phyloP scores from a whole-genome alignment of 176 grass and related monocot genomes.

The Elymus sibiricus region DNA sequence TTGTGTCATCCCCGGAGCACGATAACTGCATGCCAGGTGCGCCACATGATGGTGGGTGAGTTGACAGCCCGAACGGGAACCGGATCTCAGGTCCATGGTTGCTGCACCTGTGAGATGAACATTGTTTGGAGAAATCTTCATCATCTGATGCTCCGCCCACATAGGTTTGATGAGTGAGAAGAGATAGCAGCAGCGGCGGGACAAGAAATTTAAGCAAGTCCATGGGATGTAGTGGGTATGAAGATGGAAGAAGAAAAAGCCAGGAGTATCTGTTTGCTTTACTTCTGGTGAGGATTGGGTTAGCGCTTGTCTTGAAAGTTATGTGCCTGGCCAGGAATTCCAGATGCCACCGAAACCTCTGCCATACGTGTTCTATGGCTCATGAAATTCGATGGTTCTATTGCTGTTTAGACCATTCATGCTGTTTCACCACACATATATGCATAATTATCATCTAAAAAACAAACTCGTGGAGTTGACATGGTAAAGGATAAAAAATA shows the following conservation, averaged over 20 bases:
- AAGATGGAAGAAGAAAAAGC: neutral
- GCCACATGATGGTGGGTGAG: constrained; percentile 1
- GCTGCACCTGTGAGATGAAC: constrained; percentile 24
- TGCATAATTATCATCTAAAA: neutral
- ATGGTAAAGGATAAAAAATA: too few species aligned
- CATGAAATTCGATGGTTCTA: neutral
- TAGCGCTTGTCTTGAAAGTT: too few species aligned
- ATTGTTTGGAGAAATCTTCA: constrained; percentile 27
- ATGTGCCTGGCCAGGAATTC: too few species aligned
- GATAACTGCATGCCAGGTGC: constrained; percentile 43
- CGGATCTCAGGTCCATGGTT: constrained; percentile 42
- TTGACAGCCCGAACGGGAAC: constrained; percentile 30
- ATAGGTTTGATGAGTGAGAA: constrained; percentile 6
- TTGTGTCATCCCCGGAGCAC: constrained; percentile 31
- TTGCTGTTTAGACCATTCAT: neutral
- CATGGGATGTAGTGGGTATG: neutral
- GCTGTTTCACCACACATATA: neutral
- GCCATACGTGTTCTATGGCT: neutral
- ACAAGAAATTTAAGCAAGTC: neutral
- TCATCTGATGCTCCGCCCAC: neutral
- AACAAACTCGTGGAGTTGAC: too few species aligned
- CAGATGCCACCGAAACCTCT: too few species aligned
- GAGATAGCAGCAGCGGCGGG: neutral
- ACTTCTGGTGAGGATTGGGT: neutral
- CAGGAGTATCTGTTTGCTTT: neutral